Conservation (phyloP, 2,329 filamentous ascomycete genomes). For the Phaeosphaeria sp. region DNA sequence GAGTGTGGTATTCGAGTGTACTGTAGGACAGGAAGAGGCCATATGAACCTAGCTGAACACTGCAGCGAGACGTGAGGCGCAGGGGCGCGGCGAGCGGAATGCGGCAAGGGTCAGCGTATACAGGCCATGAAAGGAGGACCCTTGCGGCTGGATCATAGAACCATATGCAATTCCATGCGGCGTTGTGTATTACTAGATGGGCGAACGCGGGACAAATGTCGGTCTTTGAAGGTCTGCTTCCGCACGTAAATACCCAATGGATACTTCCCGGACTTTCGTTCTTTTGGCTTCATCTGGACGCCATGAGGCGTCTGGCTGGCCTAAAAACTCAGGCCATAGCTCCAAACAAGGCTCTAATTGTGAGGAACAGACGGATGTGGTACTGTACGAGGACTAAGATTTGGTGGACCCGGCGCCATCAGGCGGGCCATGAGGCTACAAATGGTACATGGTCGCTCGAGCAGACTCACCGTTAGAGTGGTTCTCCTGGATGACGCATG, state of each 20-base stretch:
- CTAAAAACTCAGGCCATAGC: slow-evolving; percentile 28
- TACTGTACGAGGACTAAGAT: slow-evolving; percentile 24
- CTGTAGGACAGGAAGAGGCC: slow-evolving; percentile 28
- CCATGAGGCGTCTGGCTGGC: slow-evolving; percentile 29
- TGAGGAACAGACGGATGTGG: slow-evolving; percentile 29
- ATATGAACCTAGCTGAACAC: slow-evolving; percentile 34
- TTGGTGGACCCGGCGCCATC: slow-evolving; percentile 25
- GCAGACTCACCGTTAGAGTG: slow-evolving; percentile 16
- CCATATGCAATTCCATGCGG: slow-evolving; percentile 17
- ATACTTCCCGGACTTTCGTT: slow-evolving; percentile 20
- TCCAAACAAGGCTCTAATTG: slow-evolving; percentile 26
- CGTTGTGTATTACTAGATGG: slow-evolving; percentile 14
- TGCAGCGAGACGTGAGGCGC: slow-evolving; percentile 23
- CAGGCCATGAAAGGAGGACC: slow-evolving; percentile 17
- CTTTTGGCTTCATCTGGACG: slow-evolving; percentile 21
- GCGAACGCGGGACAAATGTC: slow-evolving; percentile 8
- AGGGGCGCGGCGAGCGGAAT: slow-evolving; percentile 27
- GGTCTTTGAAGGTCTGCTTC: slow-evolving; percentile 16
- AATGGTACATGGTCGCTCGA: slow-evolving; percentile 15
- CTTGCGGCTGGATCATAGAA: slow-evolving; percentile 22
- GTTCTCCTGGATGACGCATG: slow-evolving; percentile 22
- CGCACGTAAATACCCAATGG: slow-evolving; percentile 32
- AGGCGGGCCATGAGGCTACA: slow-evolving; percentile 22
- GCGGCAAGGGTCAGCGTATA: slow-evolving; percentile 15
- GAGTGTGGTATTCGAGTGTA: slow-evolving; percentile 28